Evolutionary conservation across 2,329 filamentous ascomycete species (phyloP).

Genomic region (Ophiocordyceps robertsii): DNA sequence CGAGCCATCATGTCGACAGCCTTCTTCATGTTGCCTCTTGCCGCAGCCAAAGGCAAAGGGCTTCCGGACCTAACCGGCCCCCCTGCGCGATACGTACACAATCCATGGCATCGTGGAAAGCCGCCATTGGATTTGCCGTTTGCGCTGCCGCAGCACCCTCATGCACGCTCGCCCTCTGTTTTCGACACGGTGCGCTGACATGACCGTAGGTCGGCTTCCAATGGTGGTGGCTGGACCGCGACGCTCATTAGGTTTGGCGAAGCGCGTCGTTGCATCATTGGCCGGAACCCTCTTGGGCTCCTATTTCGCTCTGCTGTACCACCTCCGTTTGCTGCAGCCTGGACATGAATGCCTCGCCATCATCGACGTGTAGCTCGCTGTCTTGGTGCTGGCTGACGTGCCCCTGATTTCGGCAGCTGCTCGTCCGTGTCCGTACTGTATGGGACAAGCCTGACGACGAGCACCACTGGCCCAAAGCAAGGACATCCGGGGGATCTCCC

Average conservation of each 20-base stretch:
- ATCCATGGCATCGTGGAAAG: constrained; percentile 16
- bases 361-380: too few relatives aligned
- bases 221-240: constrained; percentile 1
- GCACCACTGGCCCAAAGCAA: not conserved
- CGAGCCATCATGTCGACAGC: too few relatives aligned
- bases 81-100: not conserved
- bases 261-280: constrained; percentile 1
- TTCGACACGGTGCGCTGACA: constrained; percentile 1
- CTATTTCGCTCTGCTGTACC: not conserved
- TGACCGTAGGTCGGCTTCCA: not conserved
- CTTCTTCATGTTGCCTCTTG: too few relatives aligned
- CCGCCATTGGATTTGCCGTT: constrained; percentile 15
- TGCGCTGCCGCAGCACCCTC: not conserved
- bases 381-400: not conserved
- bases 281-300: not conserved
- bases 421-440: not conserved
- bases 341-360: not conserved
- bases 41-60: not conserved
- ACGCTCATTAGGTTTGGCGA: not conserved
- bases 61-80: not conserved
- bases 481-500: not conserved
- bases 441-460: not conserved
- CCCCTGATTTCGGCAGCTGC: not conserved
- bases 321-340: not conserved
- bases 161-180: not conserved